phyloP scores from a whole-genome alignment of 441 rosid genomes.

The Cnidoscolus chayamansa region DNA sequence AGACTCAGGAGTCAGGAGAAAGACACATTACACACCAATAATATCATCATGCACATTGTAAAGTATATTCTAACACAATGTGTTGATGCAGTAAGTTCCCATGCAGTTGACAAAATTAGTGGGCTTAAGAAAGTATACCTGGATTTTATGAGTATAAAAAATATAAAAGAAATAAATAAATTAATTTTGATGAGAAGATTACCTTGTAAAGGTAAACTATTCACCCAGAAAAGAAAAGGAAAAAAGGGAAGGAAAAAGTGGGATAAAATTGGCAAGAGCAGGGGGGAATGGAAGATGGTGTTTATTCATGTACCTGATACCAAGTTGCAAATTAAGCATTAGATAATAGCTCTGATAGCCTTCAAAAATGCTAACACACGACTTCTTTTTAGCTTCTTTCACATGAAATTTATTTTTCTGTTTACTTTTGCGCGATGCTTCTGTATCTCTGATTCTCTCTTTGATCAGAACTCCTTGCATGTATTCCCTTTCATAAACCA shows the following conservation, averaged over 20 bases:
- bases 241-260: neutral
- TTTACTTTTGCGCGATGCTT: slow-evolving; percentile 40
- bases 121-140: neutral
- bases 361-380: slow-evolving; percentile 44
- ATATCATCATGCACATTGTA: neutral
- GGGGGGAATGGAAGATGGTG: neutral
- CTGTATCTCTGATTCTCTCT: slow-evolving; percentile 48
- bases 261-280: neutral
- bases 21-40: neutral
- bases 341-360: slow-evolving; percentile 60
- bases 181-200: neutral
- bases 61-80: no score
- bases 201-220: neutral
- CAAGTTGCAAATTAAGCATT: slow-evolving; percentile 93
- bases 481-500: slow-evolving; percentile 81
- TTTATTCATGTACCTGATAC: slow-evolving; percentile 67
- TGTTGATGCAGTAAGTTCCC: neutral
- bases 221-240: neutral
- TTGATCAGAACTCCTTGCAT: slow-evolving; percentile 88
- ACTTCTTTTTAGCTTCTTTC: slow-evolving; percentile 46
- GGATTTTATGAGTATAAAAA: neutral
- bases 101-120: neutral
- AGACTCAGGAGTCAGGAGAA: neutral
- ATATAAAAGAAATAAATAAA: neutral
- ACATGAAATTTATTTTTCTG: slow-evolving; percentile 39